Evolutionary conservation across 768 basidiomycete species (phyloP), one percentile per base, ranked within the genome.

Genomic region (Saitozyma podzolica): DNA sequence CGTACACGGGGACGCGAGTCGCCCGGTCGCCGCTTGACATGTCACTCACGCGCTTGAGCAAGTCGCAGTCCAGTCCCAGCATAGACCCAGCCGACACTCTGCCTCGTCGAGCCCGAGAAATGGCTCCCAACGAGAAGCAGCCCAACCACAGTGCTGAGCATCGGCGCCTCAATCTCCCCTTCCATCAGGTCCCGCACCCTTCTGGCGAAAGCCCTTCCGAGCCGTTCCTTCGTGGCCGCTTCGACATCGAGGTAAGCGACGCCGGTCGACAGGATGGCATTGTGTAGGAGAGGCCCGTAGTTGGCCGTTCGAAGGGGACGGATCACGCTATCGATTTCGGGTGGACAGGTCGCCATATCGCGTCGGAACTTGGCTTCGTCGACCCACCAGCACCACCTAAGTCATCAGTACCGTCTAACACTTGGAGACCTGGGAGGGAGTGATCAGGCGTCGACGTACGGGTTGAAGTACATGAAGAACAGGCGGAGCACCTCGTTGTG

Each of bases 251-350:
- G 37, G 37, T 51, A 51, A 10, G 39, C 29, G n/a, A 43, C 50
- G 80, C 82, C 54, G 19, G 84, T 79, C 11, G 80, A 82, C 49
- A 89, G 77, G 3, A 87, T 81, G 0, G 86, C 83, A 65, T 89
- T 89, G 78, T 89, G 88, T 7, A 88, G 81, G 84, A 88, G 86
- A 0, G 88, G 86, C 1, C 86, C 87, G 75, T 88, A 89, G 66
- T 88, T 86, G 17, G 58, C 59, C 41, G 10, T 73, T 68, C 53
- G 64, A 6, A 9, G 55, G 45, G 17, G 8, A 20, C 42, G 42
- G 4, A 40, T 60, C 19, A 60, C 17, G 39, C 37, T 10, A 11
- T 11, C 37, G 29, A 11, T n/a, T 10, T 45, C 17, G 62, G 7
- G 47, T 59, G 43, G 68, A 67, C 16, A 69, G 56, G 29, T 62